Evolutionary conservation across 352 stramenopile genomes (phyloP), one percentile per base, ranked within the genome.

Genomic region (Globisporangium cylindrosporum): DNA sequence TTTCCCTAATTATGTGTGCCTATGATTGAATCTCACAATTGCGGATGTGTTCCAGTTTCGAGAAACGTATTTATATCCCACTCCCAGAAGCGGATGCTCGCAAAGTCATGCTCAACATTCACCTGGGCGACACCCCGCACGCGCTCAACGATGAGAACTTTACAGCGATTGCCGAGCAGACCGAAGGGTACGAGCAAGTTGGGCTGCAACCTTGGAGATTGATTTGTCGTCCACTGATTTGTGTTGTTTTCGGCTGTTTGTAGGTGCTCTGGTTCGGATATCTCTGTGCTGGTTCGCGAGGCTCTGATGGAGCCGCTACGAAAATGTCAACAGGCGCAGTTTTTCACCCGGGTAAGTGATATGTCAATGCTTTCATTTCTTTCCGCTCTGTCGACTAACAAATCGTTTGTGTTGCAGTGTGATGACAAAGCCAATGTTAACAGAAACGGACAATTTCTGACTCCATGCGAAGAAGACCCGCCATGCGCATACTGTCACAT

Each of bases 21-120:
- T 32, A 32, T 32, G 29, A 32, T 32, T 32, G 4, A 32, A 32
- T 77, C 56, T 54, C 32, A 46, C 29, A 54, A 24, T 6, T 48
- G 15, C n/a, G 18, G 10, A 32, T 46, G 51, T 32, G 10, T 55
- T 49, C 41, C 65, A 95, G 88, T 68, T 99, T 99, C 72, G 97
- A 99, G 76, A 99, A 99, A 72, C 92, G 97, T 55, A 98, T 99
- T 68, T 99, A 99, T 72, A 99, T 99, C 70, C 96, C 97, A 59
- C 91, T 99, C 25, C 98, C 98, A 38, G 96, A 99, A 56, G 64
- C 73, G 4, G 84, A 96, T 20, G 91, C 97, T 9, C 76, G 98
- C 38, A 86, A 97, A 58, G 84, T 89, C 60, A 99, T 99, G 97
- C 88, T 99, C 59, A 93, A 97, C 65, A 94, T 99, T 64, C 93